Conservation (phyloP, 2,329 filamentous ascomycete species). For the Botrytis deweyae region DNA sequence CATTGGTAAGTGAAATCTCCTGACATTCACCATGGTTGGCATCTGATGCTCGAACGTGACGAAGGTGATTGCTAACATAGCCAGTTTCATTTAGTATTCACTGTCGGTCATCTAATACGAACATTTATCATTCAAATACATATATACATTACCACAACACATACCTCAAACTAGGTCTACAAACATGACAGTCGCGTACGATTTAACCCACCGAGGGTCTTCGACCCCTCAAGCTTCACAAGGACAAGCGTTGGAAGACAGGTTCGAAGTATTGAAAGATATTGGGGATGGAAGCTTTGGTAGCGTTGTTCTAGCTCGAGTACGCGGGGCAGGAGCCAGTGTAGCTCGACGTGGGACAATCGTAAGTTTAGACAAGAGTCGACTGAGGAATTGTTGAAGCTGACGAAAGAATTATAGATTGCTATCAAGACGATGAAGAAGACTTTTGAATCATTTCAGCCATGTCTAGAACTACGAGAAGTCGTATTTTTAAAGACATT, state of each 20-base stretch:
- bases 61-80: slow-evolving; percentile 7
- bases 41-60: neutral
- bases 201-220: slow-evolving; percentile 68
- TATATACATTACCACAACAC: slow-evolving; percentile 10
- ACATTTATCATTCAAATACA: slow-evolving; percentile 11
- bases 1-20: slow-evolving; percentile 19
- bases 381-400: slow-evolving; percentile 20
- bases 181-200: slow-evolving; percentile 76
- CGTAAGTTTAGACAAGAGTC: slow-evolving; percentile 56
- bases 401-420: slow-evolving; percentile 57
- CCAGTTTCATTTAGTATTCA: slow-evolving; percentile 24
- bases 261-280: slow-evolving; percentile 96
- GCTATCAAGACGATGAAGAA: slow-evolving; percentile 99
- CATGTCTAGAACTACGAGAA: slow-evolving; percentile 90
- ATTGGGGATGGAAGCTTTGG: slow-evolving; percentile 99
- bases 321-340: slow-evolving; percentile 84
- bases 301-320: slow-evolving; percentile 87
- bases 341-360: slow-evolving; percentile 88
- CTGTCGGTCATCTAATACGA: slow-evolving; percentile 14
- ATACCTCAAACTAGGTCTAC: slow-evolving; percentile 17
- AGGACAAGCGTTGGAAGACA: slow-evolving; percentile 74
- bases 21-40: neutral
- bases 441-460: slow-evolving; percentile 87
- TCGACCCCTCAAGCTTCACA: slow-evolving; percentile 46
- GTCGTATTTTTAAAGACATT: slow-evolving; percentile 94